Evolutionary conservation across 2,329 filamentous ascomycete genomes (phyloP).

Genomic region (Fusarium guadeloupense): DNA sequence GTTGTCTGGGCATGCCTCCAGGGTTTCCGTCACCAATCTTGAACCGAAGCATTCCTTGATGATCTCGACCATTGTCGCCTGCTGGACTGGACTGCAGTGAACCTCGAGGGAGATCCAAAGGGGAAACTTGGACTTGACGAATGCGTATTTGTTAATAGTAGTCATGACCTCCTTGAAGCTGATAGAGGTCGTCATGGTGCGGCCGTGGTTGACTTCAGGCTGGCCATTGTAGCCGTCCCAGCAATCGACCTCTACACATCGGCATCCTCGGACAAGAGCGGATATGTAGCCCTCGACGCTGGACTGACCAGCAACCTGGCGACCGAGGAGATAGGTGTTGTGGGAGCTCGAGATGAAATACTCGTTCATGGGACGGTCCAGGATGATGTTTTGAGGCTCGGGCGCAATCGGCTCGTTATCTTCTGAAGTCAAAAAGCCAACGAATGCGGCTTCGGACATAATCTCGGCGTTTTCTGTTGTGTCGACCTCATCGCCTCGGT

Average conservation of each 20-base stretch:
- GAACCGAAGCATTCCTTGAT: slow-evolving; percentile 86
- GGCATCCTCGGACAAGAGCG: slow-evolving; percentile 86
- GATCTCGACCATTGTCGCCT: slow-evolving; percentile 86
- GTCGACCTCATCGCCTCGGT: slow-evolving; percentile 58
- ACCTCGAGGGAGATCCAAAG: slow-evolving; percentile 96
- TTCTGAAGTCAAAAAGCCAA: slow-evolving; percentile 78
- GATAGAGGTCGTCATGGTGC: slow-evolving; percentile 87
- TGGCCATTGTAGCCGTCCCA: slow-evolving; percentile 93
- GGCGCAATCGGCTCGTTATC: slow-evolving; percentile 74
- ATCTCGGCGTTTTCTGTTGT: slow-evolving; percentile 57
- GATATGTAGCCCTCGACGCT: slow-evolving; percentile 96
- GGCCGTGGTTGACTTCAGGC: slow-evolving; percentile 90
- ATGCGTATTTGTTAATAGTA: slow-evolving; percentile 94
- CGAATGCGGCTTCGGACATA: slow-evolving; percentile 83
- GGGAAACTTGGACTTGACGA: slow-evolving; percentile 85
- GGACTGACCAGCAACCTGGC: slow-evolving; percentile 88
- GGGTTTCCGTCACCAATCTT: slow-evolving; percentile 78
- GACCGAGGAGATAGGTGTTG: slow-evolving; percentile 94
- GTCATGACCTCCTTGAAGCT: slow-evolving; percentile 91
- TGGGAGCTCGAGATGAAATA: slow-evolving; percentile 99
- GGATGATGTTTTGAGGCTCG: slow-evolving; percentile 66
- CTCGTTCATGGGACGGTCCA: slow-evolving; percentile 90
- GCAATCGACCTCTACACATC: slow-evolving; percentile 96
- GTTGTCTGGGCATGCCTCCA: slow-evolving; percentile 72
- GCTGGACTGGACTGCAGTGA: slow-evolving; percentile 86